A percentile compares a stretch with the other conserved stretches of the same genome.
phyloP scores from a whole-genome alignment of 495 filamentous ascomycete species.

The Daldinia loculata region DNA sequence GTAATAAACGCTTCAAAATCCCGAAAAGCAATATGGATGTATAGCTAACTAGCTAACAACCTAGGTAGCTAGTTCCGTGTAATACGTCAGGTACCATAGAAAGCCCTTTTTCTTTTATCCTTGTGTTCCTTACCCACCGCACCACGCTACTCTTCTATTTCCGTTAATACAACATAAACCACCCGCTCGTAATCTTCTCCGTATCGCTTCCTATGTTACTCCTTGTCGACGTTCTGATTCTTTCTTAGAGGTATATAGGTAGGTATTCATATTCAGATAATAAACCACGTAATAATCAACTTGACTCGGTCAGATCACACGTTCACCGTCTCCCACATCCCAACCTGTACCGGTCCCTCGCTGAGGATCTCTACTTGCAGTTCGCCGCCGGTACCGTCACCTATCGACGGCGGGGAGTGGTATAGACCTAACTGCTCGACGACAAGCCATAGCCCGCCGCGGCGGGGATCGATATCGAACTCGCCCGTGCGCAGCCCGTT shows the following conservation, averaged over 20 bases:
- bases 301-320: constrained; percentile 31
- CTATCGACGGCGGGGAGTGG: constrained; percentile 36
- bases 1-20: background rate
- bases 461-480: constrained; percentile 70
- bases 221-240: background rate
- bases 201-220: background rate
- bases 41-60: background rate
- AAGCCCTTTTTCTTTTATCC: background rate
- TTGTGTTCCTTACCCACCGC: background rate
- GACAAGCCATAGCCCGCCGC: constrained; percentile 76
- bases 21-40: background rate
- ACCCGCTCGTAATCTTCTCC: background rate
- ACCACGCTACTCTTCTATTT: background rate
- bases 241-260: background rate
- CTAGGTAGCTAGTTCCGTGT: no score
- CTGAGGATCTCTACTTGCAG: constrained; percentile 75
- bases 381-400: constrained; percentile 57
- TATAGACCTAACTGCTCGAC: constrained; percentile 71
- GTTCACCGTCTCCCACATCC: constrained; percentile 59
- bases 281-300: background rate
- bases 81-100: background rate
- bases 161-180: background rate
- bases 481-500: constrained; percentile 73
- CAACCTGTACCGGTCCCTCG: constrained; percentile 70
- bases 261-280: background rate